Percentiles rank a stretch among this genome's conserved stretches.
Evolutionary conservation across 2,329 filamentous ascomycete genomes (phyloP).

Genomic region (Ceratocystis harringtonii): DNA sequence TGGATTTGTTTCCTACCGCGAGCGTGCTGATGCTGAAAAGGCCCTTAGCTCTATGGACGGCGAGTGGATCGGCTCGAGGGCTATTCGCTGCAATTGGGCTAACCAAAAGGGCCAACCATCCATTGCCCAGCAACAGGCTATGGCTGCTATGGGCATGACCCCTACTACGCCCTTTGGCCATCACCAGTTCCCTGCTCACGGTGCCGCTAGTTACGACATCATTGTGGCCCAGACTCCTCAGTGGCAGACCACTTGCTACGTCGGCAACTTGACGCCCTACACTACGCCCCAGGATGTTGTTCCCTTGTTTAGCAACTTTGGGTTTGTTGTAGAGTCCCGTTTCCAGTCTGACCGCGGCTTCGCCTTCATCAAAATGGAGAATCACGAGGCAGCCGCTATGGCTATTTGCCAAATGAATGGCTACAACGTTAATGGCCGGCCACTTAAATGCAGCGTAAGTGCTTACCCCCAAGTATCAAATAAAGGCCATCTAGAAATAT

Average conservation of each 20-base stretch:
- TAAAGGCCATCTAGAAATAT: neutral
- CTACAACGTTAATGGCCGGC: constrained; percentile 93
- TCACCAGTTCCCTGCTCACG: constrained; percentile 94
- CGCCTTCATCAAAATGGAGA: constrained; percentile 98
- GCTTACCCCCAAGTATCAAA: neutral
- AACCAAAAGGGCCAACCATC: constrained; percentile 99
- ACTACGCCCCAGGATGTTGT: constrained; percentile 93
- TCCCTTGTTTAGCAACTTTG: constrained; percentile 97
- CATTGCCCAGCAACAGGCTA: constrained; percentile 91
- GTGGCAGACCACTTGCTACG: constrained; percentile 98
- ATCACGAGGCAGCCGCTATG: constrained; percentile 94
- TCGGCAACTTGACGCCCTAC: constrained; percentile 94
- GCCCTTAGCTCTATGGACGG: constrained; percentile 96
- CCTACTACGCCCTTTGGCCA: constrained; percentile 92
- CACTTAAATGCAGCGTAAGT: constrained; percentile 96
- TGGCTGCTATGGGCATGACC: constrained; percentile 96
- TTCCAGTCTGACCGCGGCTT: constrained; percentile 98
- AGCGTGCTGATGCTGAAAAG: constrained; percentile 86
- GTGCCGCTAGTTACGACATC: constrained; percentile 95
- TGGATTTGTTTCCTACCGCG: constrained; percentile 93
- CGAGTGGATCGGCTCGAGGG: constrained; percentile 94
- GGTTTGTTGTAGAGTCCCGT: constrained; percentile 89
- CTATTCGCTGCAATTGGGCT: constrained; percentile 98
- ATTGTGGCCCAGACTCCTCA: constrained; percentile 85
- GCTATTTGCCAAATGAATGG: constrained; percentile 96